Evolutionary conservation across 441 rosid genomes (phyloP).

Genomic region (Pelargonium exstipulatum): DNA sequence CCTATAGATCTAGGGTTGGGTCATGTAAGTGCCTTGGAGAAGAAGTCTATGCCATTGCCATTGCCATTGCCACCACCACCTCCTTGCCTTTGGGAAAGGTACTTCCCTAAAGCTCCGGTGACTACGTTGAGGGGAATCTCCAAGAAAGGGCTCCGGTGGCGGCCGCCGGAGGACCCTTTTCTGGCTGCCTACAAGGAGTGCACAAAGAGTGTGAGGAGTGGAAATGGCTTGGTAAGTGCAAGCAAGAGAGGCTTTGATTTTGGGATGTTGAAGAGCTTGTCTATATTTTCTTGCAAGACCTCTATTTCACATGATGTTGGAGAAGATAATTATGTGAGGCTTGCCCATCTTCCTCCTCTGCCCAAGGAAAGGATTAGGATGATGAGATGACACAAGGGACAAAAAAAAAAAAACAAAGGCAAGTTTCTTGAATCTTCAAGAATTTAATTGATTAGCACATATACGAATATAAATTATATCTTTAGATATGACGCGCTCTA

Average conservation of each 20-base stretch:
- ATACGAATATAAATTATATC: no score
- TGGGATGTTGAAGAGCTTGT: not conserved
- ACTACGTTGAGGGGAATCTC: not conserved
- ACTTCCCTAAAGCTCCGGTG: not conserved
- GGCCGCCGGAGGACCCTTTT: not conserved
- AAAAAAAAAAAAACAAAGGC: not conserved
- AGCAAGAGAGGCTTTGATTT: not conserved
- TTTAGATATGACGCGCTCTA: no score
- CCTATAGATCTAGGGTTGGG: not conserved
- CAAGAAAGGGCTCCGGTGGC: not conserved
- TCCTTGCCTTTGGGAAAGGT: constrained; percentile 1
- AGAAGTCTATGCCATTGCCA: not conserved
- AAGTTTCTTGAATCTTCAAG: not conserved
- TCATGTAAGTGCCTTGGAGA: not conserved
- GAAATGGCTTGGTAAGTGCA: not conserved
- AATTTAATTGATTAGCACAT: no score
- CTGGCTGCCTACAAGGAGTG: constrained; percentile 6
- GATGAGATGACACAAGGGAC: not conserved
- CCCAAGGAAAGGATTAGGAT: not conserved
- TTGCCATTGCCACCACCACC: not conserved
- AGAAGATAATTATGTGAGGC: not conserved
- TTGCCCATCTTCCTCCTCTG: not conserved
- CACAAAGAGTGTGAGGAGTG: not conserved
- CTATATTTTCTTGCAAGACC: not conserved
- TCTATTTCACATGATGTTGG: not conserved